Evolutionary conservation across 176 grass and related monocot species (phyloP), one percentile per base, ranked within the genome.

Genomic region (maize (Zea mays)): DNA sequence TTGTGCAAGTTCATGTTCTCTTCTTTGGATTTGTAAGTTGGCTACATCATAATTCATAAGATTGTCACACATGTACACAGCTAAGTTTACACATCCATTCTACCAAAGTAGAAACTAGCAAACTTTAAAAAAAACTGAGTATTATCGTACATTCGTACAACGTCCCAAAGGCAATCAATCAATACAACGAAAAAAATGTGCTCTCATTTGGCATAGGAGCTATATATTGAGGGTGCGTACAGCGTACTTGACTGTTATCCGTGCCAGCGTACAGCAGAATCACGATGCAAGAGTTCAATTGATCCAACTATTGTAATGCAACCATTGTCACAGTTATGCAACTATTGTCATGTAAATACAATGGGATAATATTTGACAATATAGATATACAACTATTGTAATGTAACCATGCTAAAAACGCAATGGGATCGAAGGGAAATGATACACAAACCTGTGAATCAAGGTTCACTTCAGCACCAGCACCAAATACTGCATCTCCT

Each of bases 401-500:
- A 63, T 48, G 9, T 2, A 27, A 37, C 45, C 45, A 47, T 7
- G 42, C 42, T 43, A 43, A 43, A 43, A 43, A 43, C 10, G 4
- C 38, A 39, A 39, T 39, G 38, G 38, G 38, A 39, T 39, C 38
- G 44, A 88, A 75, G 40, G 58, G 6, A 75, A 60, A 67, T 41
- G 71, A 70, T 21, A 42, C 39, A 73, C 39, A 73, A 75, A 93
- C 94, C 91, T 97, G 94, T 66, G 94, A 97, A 90, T 97, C 89
- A 43, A 97, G 77, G 73, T 91, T 90, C 61, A 97, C 89, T 90
- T 97, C 94, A 86, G 91, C 89, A 76, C 91, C 85, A 17, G 86
- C 70, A 85, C 94, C 94, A 77, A 98, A 98, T 17, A 92, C 77
- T 15, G 87, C 86, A 61, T 97, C 95, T 64, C 95, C 95, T 90